Conservation (phyloP, 2,329 filamentous ascomycete genomes). For the Monosporascus cannonballus region DNA sequence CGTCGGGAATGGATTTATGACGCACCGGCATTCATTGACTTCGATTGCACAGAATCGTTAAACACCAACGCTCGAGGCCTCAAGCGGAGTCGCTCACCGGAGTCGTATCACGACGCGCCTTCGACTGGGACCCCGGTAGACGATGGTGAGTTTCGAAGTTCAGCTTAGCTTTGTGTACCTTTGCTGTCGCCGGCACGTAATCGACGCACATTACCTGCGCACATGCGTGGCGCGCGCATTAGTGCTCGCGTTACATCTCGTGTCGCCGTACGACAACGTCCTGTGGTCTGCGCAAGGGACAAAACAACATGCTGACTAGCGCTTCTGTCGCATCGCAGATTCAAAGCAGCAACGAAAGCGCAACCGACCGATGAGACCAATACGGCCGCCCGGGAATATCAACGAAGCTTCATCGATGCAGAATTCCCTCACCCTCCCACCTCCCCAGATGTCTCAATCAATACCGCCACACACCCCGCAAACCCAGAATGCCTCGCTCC, state of each 20-base stretch:
- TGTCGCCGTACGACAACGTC: constrained; percentile 25
- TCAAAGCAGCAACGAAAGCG: constrained; percentile 49
- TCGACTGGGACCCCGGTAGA: constrained; percentile 54
- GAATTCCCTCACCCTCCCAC: constrained; percentile 40
- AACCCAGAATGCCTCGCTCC: constrained; percentile 40
- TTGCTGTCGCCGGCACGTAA: constrained; percentile 13
- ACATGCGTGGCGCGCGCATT: constrained; percentile 8
- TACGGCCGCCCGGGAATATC: constrained; percentile 41
- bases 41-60: constrained; percentile 39
- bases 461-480: constrained; percentile 50
- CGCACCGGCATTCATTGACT: not conserved
- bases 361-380: constrained; percentile 56
- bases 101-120: constrained; percentile 52
- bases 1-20: too few relatives aligned
- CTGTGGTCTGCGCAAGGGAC: constrained; percentile 20
- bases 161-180: constrained; percentile 25
- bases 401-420: constrained; percentile 53
- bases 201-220: not conserved
- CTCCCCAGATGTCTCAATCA: constrained; percentile 28
- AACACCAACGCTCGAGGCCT: constrained; percentile 57
- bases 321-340: constrained; percentile 31
- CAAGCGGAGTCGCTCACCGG: constrained; percentile 76
- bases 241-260: constrained; percentile 15
- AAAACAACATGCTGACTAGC: constrained; percentile 15
- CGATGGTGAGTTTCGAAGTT: constrained; percentile 60